Evolutionary conservation across 306 rosid species (phyloP), one percentile per base, ranked within the genome.

Genomic region (Glycine tomentella): DNA sequence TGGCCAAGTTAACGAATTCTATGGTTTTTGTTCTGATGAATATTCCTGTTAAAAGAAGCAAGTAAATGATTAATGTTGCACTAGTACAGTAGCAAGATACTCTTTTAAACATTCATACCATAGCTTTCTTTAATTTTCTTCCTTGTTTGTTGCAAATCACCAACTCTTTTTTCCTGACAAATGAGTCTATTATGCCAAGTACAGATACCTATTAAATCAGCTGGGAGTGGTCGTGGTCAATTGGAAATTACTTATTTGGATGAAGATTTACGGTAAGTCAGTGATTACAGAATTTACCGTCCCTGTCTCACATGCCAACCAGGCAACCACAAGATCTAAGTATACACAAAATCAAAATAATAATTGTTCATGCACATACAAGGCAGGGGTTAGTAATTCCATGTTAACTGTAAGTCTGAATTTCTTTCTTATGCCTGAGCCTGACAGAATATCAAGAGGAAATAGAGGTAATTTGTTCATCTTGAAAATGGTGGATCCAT

Each of bases 401-500:
- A 62, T 52, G 31, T 31, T 53, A 48, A 55, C 59, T 34, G 40
- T 46, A 5, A 76, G n/a, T 48, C 72, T 72, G 78, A 82, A 45
- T 62, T 36, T 72, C 48, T 31, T 69, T 64, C 17, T 72, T 51
- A 15, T 78, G 55, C 10, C 12, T 48, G 58, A 40, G 51, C 48
- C 78, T 75, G 66, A 59, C 98, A 92, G 98, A 84, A 87, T 94
- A 73, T 90, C 98, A 33, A 90, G 94, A 88, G 97, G 97, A 25
- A 88, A 92, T 44, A 87, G 88, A 80, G 98, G 97, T 15, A 94
- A 94, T 88, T 80, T 92, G 85, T 92, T 94, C 84, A 81, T 94
- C 82, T 83, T 91, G 91, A 94, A 89, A 84, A 87, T 92, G 97
- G 88, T 91, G 50, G 97, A 94, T 87, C 92, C 93, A 51, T 94